Base-by-base conservation (phyloP, 2,329 filamentous ascomycete genomes). In the Monosporascus cannonballus region DNA sequence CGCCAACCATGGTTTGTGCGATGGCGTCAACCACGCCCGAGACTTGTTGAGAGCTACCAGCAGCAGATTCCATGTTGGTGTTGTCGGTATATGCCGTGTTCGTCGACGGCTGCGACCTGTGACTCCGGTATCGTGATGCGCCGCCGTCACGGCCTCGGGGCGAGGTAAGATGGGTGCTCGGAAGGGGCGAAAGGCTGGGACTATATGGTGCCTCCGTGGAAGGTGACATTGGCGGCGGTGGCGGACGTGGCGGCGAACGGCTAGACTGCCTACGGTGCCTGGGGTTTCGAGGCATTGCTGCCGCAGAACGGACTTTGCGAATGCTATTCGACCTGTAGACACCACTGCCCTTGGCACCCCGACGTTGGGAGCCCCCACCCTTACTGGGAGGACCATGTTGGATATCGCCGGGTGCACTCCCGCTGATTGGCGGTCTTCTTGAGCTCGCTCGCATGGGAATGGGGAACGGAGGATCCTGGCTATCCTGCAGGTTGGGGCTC, bases 1-100 rank as follows among this genome's bases (percentile, higher is more conserved):
- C 94, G 38, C 94, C 94, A 30, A 99, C 90, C 94, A 99, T 99
- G 0, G 93, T 95, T 66, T 96, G 92, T 1, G 94, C 92, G 69
- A 99, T 97, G 3, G 94, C 91, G 72, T 97, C 94, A 6, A 99
- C 93, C 15, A 97, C 90, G 45, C 85, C 87, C 0, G 87, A 87
- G 44, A 86, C 82, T 59, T 90, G 86, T 30, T 82, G 78, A 11
- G 76, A 73, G 59, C 78, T 84, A 42, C 75, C 78, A 51, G 78
- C 74, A 4, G 80, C 74, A 4, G 80, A 86, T 41, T 77, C 77
- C 57, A 71, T 64, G 56, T 72, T 67, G 52, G 74, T 75, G 37
- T 72, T 69, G 41, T 69, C 70, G 1, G 74, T 77, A 54, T 72
- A 75, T 30, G 74, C 75, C 2, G 82, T 85, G 56, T 78, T 77